Evolutionary conservation across 2,329 filamentous ascomycete genomes (phyloP).

Genomic region (Furcasterigmium sp.): DNA sequence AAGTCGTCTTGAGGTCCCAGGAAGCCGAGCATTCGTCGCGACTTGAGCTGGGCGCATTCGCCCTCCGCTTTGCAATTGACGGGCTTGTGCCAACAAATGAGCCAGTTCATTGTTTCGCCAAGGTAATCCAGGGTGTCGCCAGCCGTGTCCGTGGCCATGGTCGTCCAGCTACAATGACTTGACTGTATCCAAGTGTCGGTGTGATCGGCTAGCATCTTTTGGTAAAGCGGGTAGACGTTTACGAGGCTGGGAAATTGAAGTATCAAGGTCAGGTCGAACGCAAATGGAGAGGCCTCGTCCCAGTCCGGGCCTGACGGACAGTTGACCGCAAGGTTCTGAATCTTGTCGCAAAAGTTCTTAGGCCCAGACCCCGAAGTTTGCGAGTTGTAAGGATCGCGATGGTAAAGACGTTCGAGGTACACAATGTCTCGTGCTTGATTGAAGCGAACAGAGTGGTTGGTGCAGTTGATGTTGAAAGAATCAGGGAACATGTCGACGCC

Average conservation of each 20-base stretch:
- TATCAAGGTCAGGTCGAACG: slow-evolving; percentile 2
- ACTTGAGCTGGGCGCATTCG: background rate
- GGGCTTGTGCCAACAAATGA: background rate
- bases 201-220: background rate
- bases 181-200: background rate
- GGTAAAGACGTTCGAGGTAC: background rate
- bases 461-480: slow-evolving; percentile 19
- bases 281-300: background rate
- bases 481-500: slow-evolving; percentile 25
- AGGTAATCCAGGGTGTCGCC: no score
- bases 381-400: no score
- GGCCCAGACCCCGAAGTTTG: background rate
- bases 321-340: background rate
- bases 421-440: slow-evolving; percentile 25
- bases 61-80: background rate
- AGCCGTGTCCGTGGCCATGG: background rate
- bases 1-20: background rate
- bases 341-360: background rate
- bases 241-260: slow-evolving; percentile 17
- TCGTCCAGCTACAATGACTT: background rate
- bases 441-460: slow-evolving; percentile 20
- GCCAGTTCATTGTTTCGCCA: background rate
- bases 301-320: background rate
- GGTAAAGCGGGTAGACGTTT: slow-evolving; percentile 15
- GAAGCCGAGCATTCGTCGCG: background rate